Conservation (phyloP, 495 filamentous ascomycete species). For the Tetracladium setigerum region DNA sequence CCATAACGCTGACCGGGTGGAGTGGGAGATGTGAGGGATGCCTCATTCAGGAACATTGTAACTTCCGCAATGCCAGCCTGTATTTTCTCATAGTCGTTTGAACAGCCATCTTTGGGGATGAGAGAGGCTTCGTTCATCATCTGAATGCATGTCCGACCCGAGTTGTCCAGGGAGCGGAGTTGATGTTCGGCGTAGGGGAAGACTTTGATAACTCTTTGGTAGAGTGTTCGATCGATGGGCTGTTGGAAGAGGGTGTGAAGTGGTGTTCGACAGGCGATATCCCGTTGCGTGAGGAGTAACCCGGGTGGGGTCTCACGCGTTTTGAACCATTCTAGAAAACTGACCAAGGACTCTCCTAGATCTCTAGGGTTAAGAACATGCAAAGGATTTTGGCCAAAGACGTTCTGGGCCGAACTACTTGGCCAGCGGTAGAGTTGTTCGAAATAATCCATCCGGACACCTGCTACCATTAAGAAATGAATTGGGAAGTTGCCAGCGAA, state of each 20-base stretch:
- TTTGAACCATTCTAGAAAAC: conserved; percentile 16
- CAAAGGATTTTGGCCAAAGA: conserved; percentile 19
- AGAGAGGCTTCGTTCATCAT: conserved; percentile 15
- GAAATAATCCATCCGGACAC: conserved; percentile 13
- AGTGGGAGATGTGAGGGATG: no score
- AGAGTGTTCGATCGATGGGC: conserved; percentile 11
- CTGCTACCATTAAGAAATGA: conserved; percentile 15
- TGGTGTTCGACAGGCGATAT: conserved; percentile 15
- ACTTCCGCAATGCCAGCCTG: conserved; percentile 13
- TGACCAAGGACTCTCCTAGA: conserved; percentile 10
- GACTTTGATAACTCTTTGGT: conserved; percentile 8
- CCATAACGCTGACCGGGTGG: conserved; percentile 9
- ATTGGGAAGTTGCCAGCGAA: conserved; percentile 14
- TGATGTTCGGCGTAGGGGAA: conserved; percentile 12
- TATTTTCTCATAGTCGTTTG: conserved; percentile 7
- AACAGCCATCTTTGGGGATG: conserved; percentile 3
- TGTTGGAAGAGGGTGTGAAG: conserved; percentile 15
- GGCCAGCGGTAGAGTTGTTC: not conserved
- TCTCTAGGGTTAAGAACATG: conserved; percentile 14
- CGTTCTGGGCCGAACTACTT: conserved; percentile 5
- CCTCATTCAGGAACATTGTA: conserved; percentile 1
- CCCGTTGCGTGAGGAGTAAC: conserved; percentile 12
- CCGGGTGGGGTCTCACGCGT: conserved; percentile 4
- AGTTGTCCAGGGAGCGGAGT: conserved; percentile 10
- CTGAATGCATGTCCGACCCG: conserved; percentile 6